Evolutionary conservation across 1,284 basidiomycete species (phyloP), one percentile per base, ranked within the genome.

Genomic region (Lignosus rhinocerotis): DNA sequence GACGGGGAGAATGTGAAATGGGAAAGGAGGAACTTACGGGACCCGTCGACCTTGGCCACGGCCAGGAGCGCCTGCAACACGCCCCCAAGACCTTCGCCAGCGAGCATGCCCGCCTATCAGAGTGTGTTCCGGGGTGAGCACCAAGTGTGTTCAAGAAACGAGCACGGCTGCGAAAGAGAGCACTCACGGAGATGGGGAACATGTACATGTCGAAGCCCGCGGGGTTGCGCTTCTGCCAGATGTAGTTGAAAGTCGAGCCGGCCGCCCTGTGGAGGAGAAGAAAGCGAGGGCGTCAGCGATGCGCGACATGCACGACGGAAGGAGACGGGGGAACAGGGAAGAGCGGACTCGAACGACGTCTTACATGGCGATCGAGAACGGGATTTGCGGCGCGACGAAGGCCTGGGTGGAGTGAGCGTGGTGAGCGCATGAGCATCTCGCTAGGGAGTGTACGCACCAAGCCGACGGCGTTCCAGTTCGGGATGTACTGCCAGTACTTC

Each of bases 51-150:
- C 57, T 78, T 78, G 50, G 74, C 69, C 50, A 83, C 72, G 30
- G 80, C 80, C 17, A 84, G 71, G 8, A 85, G 72, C 19, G 86
- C 86, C 63, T 83, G 83, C 70, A 87, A 78, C 41, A 88, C 85
- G 67, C 87, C 87, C 17, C 83, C 87, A 43, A 88, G 77, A 69
- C 87, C 87, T 67, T 88, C 87, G 41, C 87, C 87, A 17, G 86
- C 85, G 50, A 88, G 76, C 63, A 87, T 71, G 63, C 86, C 87
- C 25, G 82, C 73, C 55, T 56, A 17, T 14, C 36, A 2, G 25
- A 25, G 25, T 4, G 25, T 25, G 25, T n/a, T n/a, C n/a, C n/a
- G n/a, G n/a, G n/a, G n/a, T n/a, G n/a, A 12, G 11, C 5, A 14
- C 36, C 36, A 4, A 10, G 36, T 14, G 36, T n/a, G 36, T 10